These are phyloP conservation scores for Penstemon eatonii DNA, from an alignment of 257 asterid genomes.

Conservation along the genomic window DNA sequence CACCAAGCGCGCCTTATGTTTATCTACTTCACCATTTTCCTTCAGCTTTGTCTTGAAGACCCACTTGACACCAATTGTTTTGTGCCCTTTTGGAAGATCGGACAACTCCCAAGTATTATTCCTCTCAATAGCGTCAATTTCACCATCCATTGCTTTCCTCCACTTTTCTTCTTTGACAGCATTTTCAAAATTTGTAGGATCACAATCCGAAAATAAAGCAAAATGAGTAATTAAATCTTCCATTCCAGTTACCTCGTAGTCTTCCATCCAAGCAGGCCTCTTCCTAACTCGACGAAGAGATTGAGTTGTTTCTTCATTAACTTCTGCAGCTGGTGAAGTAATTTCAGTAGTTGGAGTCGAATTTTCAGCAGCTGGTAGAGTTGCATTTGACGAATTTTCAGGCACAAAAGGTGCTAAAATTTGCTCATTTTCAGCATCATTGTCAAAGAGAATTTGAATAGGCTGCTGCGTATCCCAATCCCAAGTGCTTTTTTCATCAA, in stretches of 20 bases:
- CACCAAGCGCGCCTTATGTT: too few species aligned
- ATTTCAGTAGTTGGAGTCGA: too few species aligned
- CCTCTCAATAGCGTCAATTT: background rate
- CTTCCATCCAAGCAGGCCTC: background rate
- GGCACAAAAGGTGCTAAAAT: background rate
- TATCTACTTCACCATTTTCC: too few species aligned
- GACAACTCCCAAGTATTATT: background rate
- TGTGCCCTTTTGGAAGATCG: background rate
- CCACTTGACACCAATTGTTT: background rate
- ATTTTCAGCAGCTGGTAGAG: too few species aligned
- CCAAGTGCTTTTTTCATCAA: background rate
- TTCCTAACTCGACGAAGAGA: background rate
- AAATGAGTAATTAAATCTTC: background rate
- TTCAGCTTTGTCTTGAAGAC: too few species aligned
- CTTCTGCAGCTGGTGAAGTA: too few species aligned
- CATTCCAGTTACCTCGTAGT: constrained; percentile 4
- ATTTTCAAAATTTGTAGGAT: background rate
- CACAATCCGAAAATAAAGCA: constrained; percentile 19
- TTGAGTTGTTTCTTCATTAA: background rate
- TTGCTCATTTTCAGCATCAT: background rate
- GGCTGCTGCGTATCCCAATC: background rate
- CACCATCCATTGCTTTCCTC: constrained; percentile 5
- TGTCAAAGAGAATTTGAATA: background rate
- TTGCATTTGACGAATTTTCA: background rate
- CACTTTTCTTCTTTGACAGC: background rate